Evolutionary conservation across 202 grass and related monocot species (phyloP).

Genomic region (Schoenoplectus triqueter): DNA sequence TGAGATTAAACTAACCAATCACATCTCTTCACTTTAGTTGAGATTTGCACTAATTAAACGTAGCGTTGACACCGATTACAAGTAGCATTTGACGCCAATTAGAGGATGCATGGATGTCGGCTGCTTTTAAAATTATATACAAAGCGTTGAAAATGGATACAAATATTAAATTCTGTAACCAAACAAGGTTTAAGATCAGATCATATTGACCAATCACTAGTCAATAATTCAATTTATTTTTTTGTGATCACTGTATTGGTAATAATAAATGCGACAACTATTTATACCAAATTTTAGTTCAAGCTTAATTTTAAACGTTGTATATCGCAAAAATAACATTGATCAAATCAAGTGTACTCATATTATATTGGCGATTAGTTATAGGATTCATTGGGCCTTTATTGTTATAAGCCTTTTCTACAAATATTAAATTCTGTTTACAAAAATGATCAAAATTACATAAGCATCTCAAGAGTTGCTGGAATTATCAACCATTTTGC

Average conservation of each 20-base stretch:
- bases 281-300: not conserved
- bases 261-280: not conserved
- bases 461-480: not conserved
- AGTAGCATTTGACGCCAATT: not conserved
- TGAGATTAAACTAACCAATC: not conserved
- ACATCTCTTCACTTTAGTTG: slow-evolving; percentile 12
- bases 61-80: slow-evolving; percentile 5
- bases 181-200: not conserved
- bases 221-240: not conserved
- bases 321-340: not conserved
- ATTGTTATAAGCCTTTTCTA: not conserved
- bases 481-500: not conserved
- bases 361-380: not conserved
- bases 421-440: too few species aligned
- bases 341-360: not conserved
- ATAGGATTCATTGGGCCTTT: not conserved
- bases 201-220: not conserved
- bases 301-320: not conserved
- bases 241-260: not conserved
- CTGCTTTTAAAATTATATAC: not conserved
- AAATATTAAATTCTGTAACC: not conserved
- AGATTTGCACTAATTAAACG: not conserved
- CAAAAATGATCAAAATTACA: too few species aligned
- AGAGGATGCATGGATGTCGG: slow-evolving; percentile 18
- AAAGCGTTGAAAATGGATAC: not conserved